These are phyloP conservation scores for Podaxis mareebaensis DNA, from an alignment of 768 basidiomycete genomes.

Conservation along the genomic window DNA sequence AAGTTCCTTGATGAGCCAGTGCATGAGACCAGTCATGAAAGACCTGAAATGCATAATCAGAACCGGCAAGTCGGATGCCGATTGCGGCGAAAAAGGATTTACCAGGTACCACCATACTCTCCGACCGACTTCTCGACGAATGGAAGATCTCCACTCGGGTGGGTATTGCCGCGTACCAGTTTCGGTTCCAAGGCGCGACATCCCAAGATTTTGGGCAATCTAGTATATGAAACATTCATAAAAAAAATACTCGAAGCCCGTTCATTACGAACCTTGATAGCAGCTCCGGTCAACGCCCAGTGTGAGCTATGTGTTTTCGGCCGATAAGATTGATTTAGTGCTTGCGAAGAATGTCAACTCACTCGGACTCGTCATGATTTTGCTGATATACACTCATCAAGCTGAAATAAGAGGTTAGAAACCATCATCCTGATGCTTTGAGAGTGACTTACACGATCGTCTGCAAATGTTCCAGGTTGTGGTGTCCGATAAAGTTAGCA, in stretches of 20 bases:
- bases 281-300: conserved; percentile 27
- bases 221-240: not conserved
- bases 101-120: conserved; percentile 29
- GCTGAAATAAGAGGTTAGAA: conserved; percentile 16
- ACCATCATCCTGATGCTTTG: not conserved
- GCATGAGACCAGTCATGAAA: conserved; percentile 30
- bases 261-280: conserved; percentile 24
- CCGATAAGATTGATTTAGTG: not conserved
- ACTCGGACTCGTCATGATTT: conserved; percentile 29
- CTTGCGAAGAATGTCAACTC: conserved; percentile 1
- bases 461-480: conserved; percentile 27
- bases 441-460: conserved; percentile 24
- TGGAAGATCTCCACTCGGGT: conserved; percentile 24
- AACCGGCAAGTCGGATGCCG: not conserved
- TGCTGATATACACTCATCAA: conserved; percentile 31
- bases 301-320: conserved; percentile 19
- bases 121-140: conserved; percentile 27
- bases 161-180: conserved; percentile 22
- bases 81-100: not conserved
- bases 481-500: conserved; percentile 25
- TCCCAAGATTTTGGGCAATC: conserved; percentile 29
- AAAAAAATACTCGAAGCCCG: not conserved
- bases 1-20: conserved; percentile 27
- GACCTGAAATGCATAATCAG: conserved; percentile 16
- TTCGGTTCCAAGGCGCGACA: conserved; percentile 29